phyloP scores from a whole-genome alignment of 148 eudicot species.

The Talinum fruticosum region DNA sequence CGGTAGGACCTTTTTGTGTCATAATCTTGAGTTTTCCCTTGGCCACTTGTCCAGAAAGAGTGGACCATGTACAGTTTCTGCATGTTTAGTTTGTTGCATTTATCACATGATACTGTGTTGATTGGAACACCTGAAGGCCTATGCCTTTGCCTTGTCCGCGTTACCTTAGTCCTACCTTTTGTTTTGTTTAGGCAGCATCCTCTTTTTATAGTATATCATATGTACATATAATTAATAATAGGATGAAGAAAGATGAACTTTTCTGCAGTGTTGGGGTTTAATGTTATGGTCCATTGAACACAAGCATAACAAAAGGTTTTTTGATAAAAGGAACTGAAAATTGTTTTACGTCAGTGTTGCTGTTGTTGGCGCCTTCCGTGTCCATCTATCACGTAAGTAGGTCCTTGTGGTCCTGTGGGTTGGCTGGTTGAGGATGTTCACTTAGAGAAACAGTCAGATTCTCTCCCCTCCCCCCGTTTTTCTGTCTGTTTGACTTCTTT shows the following conservation, averaged over 20 bases:
- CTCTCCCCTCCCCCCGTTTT: neutral
- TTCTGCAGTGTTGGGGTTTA: neutral
- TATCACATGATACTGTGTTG: neutral
- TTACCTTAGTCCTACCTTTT: neutral
- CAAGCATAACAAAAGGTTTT: neutral
- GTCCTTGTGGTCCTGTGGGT: neutral
- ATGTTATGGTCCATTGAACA: neutral
- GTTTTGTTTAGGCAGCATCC: neutral
- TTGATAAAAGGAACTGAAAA: neutral
- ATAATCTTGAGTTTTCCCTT: conserved; percentile 19
- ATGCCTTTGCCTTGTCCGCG: neutral
- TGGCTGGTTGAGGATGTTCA: neutral
- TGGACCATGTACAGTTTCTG: conserved; percentile 17
- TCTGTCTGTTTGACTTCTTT: neutral
- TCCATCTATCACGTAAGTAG: neutral
- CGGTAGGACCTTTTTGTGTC: conserved; percentile 17
- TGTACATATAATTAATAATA: neutral
- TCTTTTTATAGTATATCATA: neutral
- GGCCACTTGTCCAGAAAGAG: conserved; percentile 9
- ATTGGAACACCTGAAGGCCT: neutral
- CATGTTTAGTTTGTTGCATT: conserved; percentile 7
- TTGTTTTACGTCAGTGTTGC: neutral
- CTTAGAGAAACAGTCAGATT: neutral
- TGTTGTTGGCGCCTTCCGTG: neutral
- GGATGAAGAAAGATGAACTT: neutral